These are phyloP conservation scores for Cyberlindnera bimundalis DNA, from an alignment of 805 yeast species.

Conservation along the genomic window DNA sequence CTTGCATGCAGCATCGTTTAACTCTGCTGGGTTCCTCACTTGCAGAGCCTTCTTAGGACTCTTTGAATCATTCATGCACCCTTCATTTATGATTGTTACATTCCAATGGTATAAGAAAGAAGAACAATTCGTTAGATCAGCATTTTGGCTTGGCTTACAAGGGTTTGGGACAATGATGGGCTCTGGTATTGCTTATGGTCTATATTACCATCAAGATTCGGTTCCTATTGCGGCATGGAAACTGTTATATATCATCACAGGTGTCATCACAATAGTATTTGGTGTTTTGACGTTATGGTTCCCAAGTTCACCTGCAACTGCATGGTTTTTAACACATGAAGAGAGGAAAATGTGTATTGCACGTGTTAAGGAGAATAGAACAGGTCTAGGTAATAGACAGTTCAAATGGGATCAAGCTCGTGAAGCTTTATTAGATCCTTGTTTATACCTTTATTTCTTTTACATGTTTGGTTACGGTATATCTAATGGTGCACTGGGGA, in stretches of 20 bases:
- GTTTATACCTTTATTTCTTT: conserved; percentile 44
- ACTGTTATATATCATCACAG: conserved; percentile 53
- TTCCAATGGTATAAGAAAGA: conserved; percentile 52
- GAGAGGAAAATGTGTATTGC: conserved; percentile 46
- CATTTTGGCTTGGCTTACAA: conserved; percentile 41
- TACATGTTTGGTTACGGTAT: conserved; percentile 39
- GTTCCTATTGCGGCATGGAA: conserved; percentile 55
- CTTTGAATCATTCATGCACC: conserved; percentile 50
- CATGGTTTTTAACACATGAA: conserved; percentile 42
- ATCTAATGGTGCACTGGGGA: conserved; percentile 47
- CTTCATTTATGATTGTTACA: conserved; percentile 53
- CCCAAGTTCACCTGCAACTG: conserved; percentile 53
- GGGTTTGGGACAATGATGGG: conserved; percentile 48
- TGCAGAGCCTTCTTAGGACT: conserved; percentile 48
- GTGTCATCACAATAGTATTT: conserved; percentile 52
- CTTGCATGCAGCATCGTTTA: conserved; percentile 42
- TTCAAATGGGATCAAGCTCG: conserved; percentile 52
- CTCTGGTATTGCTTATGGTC: conserved; percentile 52
- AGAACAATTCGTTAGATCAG: conserved; percentile 40
- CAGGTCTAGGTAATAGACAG: conserved; percentile 52
- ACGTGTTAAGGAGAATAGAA: conserved; percentile 49
- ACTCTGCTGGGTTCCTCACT: conserved; percentile 36
- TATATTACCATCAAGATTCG: conserved; percentile 33
- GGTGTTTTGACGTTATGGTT: conserved; percentile 47
- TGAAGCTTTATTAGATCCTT: conserved; percentile 49